Conservation (phyloP, 2,329 filamentous ascomycete species). For the Didymella glomerata region DNA sequence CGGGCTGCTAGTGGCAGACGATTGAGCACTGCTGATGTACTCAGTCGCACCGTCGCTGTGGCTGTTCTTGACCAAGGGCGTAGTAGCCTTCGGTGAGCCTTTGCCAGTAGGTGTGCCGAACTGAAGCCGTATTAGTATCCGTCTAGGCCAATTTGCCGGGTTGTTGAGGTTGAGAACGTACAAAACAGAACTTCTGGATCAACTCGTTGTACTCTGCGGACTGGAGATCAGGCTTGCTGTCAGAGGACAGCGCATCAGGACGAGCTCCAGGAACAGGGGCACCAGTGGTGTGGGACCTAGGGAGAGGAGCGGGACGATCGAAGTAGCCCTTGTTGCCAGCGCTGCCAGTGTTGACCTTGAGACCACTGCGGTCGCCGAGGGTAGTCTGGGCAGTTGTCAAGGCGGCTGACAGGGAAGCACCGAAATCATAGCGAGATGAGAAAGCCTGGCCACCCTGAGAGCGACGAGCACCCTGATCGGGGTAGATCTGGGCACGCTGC, state of each 20-base stretch:
- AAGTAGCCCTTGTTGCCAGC: constrained; percentile 39
- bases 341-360: constrained; percentile 45
- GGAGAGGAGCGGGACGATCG: constrained; percentile 55
- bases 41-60: constrained; percentile 45
- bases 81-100: constrained; percentile 46
- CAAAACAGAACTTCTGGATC: constrained; percentile 99
- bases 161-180: constrained; percentile 71
- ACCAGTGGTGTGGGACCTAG: constrained; percentile 34
- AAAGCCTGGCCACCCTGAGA: constrained; percentile 74
- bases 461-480: constrained; percentile 61
- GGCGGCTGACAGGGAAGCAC: constrained; percentile 85
- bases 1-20: constrained; percentile 50
- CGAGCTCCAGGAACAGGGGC: constrained; percentile 53
- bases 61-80: constrained; percentile 34
- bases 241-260: constrained; percentile 64
- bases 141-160: constrained; percentile 46
- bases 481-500: constrained; percentile 63
- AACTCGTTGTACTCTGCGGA: constrained; percentile 95
- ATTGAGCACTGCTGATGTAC: constrained; percentile 40
- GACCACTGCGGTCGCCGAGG: constrained; percentile 64
- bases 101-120: constrained; percentile 60
- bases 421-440: constrained; percentile 94
- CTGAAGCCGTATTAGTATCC: constrained; percentile 56
- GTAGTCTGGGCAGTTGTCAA: constrained; percentile 76
- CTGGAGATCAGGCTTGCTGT: constrained; percentile 72